Evolutionary conservation across 148 eudicot genomes (phyloP).

Genomic region (Dianthus caryophyllus): DNA sequence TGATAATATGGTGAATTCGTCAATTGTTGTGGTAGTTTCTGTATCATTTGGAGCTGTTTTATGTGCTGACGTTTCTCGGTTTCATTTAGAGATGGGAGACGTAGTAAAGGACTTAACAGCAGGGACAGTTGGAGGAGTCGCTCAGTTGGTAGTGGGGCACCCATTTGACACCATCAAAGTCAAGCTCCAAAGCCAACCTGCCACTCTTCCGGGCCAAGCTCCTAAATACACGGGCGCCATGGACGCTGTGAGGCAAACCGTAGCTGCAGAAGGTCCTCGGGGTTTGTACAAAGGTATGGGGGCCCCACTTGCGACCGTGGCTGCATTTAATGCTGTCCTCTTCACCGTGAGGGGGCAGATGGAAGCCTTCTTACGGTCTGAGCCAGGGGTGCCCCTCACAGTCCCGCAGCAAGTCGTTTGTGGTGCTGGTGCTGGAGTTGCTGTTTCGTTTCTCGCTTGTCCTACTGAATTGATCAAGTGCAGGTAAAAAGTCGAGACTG

Average conservation of each 20-base stretch:
- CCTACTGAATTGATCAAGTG: constrained; percentile 95
- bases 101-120: constrained; percentile 88
- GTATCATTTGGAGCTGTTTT: background rate
- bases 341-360: constrained; percentile 88
- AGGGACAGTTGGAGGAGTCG: constrained; percentile 94
- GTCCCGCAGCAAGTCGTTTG: constrained; percentile 62
- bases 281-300: constrained; percentile 99
- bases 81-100: constrained; percentile 69
- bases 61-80: background rate
- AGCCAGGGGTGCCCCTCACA: constrained; percentile 69
- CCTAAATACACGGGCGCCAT: constrained; percentile 77
- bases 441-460: constrained; percentile 83
- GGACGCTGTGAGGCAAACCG: constrained; percentile 82
- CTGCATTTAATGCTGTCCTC: constrained; percentile 83
- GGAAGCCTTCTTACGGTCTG: constrained; percentile 62
- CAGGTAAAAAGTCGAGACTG: constrained; percentile 49
- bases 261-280: constrained; percentile 78
- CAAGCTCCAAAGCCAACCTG: constrained; percentile 93
- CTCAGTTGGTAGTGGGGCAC: constrained; percentile 85
- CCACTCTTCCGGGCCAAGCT: constrained; percentile 79
- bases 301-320: constrained; percentile 98
- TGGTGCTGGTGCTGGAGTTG: constrained; percentile 96
- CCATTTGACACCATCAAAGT: constrained; percentile 98
- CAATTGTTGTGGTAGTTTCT: background rate
- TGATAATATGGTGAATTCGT: too few relatives aligned